These are phyloP conservation scores for Trifolium subterraneum DNA, from an alignment of 306 rosid species.

Conservation along the genomic window DNA sequence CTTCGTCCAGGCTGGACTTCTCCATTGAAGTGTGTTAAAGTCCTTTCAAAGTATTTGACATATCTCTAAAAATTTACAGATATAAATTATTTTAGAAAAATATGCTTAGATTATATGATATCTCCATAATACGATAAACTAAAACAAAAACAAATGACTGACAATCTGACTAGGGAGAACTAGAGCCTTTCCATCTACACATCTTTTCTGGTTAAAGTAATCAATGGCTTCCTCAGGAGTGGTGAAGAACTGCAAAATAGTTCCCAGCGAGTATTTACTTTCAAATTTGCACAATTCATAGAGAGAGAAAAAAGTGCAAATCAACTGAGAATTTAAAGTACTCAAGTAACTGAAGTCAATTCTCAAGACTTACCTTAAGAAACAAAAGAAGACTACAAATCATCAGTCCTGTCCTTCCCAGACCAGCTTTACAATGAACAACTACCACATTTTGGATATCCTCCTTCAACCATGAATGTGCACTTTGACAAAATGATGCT, in stretches of 20 bases:
- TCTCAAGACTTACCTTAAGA: slow-evolving; percentile 68
- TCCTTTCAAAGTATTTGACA: slow-evolving; percentile 78
- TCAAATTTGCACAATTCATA: slow-evolving; percentile 25
- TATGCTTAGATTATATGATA: slow-evolving; percentile 27
- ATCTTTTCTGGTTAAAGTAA: slow-evolving; percentile 88
- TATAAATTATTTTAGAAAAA: slow-evolving; percentile 45
- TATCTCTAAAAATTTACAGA: slow-evolving; percentile 67
- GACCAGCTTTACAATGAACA: slow-evolving; percentile 97
- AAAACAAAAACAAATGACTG: slow-evolving; percentile 47
- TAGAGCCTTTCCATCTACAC: slow-evolving; percentile 89
- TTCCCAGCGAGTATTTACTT: slow-evolving; percentile 26
- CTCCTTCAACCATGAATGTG: slow-evolving; percentile 90
- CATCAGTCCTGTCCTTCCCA: slow-evolving; percentile 98
- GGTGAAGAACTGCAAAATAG: slow-evolving; percentile 76
- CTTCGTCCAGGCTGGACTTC: slow-evolving; percentile 80
- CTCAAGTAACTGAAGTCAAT: slow-evolving; percentile 34
- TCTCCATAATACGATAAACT: slow-evolving; percentile 21
- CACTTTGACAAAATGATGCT: slow-evolving; percentile 89
- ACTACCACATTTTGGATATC: slow-evolving; percentile 94
- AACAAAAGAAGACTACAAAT: slow-evolving; percentile 88
- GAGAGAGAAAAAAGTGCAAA: slow-evolving; percentile 9
- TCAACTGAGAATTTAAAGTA: not conserved
- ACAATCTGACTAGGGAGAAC: slow-evolving; percentile 96
- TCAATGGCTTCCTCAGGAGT: slow-evolving; percentile 82
- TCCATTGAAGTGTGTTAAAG: slow-evolving; percentile 69